Evolutionary conservation across 768 basidiomycete genomes (phyloP), one percentile per base, ranked within the genome.

Genomic region (Coprinellus micaceus): DNA sequence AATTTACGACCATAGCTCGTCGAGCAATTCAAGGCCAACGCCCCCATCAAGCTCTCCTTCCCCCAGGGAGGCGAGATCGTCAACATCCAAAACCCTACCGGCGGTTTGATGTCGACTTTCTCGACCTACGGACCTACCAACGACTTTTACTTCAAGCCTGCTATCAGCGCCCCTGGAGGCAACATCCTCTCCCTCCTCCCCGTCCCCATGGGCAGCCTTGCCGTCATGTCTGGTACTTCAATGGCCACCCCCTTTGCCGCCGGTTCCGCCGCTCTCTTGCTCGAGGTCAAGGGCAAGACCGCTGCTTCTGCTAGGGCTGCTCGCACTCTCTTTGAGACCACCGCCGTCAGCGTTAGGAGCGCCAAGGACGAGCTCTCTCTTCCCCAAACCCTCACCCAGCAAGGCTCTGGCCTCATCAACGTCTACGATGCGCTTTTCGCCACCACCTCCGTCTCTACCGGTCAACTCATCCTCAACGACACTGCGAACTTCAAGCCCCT

Each of bases 51-150:
- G 3, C 54, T 82, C 39, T 70, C 77, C 1, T 81, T 82, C 74
- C 79, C 78, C 40, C 78, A 81, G 67, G 62, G 65, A 25, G 78
- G 79, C 19, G 75, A 64, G 0, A 61, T 69, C 4, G 69, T 71
- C 51, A 64, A 78, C 25, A 74, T 79, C 66, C 77, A 79, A 17
- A 78, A 82, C 58, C 71, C 77, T 11, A 66, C 69, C 3, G 84
- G 83, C 17, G 85, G 84, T 12, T 73, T 84, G 41, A 77, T 84
- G 19, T 84, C 82, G 1, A 64, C 67, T 19, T 84, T 82, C 67
- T 77, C 80, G 7, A 72, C 71, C 49, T 83, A 80, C 55, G 85
- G 85, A 1, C 85, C 85, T 1, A 75, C 81, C 3, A 79, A 83
- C 63, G 84, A 86, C 62, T 72, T 83, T 59, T 77, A 70, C 70